Evolutionary conservation across 805 yeast genomes (phyloP).

Genomic region (Saccharomycopsis microspora): DNA sequence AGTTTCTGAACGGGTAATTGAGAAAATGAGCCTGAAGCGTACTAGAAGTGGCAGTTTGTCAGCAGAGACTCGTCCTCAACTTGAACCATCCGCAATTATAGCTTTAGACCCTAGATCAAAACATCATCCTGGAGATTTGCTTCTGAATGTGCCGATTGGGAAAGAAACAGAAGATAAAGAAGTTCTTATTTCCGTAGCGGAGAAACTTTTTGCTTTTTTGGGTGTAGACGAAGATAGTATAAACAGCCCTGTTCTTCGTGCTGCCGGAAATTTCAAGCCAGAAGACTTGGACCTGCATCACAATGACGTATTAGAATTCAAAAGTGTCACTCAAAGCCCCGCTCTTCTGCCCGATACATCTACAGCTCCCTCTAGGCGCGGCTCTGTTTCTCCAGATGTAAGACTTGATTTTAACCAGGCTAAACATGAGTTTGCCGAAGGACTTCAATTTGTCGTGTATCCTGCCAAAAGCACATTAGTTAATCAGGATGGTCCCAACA

Average conservation of each 20-base stretch:
- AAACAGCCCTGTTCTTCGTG: conserved; percentile 15
- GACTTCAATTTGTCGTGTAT: conserved; percentile 42
- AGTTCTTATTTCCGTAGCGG: conserved; percentile 52
- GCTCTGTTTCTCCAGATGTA: conserved; percentile 10
- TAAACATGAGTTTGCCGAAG: conserved; percentile 47
- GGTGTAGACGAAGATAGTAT: conserved; percentile 44
- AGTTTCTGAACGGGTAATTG: conserved; percentile 20
- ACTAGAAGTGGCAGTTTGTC: neutral
- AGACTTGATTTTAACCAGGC: conserved; percentile 34
- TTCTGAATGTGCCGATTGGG: conserved; percentile 70
- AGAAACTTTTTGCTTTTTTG: conserved; percentile 53
- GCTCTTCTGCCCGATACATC: neutral
- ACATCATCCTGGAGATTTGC: conserved; percentile 74
- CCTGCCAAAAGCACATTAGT: conserved; percentile 46
- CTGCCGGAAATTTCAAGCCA: too few relatives aligned
- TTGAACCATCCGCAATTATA: conserved; percentile 30
- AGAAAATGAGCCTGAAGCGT: neutral
- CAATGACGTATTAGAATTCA: too few relatives aligned
- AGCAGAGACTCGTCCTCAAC: neutral
- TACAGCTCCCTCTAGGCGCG: neutral
- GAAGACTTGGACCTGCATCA: too few relatives aligned
- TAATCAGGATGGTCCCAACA: conserved; percentile 50
- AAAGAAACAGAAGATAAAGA: conserved; percentile 67
- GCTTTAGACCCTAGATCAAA: conserved; percentile 42
- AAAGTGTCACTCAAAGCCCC: too few relatives aligned